These are phyloP conservation scores for Pseudopyricularia javanii DNA, from an alignment of 2,329 filamentous ascomycete genomes.

Conservation along the genomic window DNA sequence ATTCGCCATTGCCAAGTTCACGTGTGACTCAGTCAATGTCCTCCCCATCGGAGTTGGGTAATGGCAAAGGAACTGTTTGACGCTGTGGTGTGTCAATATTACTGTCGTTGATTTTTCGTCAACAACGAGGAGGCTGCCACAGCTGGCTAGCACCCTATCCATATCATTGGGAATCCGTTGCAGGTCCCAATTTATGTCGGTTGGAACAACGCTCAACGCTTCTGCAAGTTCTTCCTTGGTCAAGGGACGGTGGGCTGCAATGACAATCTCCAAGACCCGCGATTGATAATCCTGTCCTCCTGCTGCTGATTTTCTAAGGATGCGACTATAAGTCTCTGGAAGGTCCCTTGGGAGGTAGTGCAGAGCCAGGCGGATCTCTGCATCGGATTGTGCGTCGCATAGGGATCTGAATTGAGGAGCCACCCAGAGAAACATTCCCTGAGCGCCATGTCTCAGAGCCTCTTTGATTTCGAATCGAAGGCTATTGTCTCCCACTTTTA, in stretches of 20 bases:
- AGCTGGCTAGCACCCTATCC: conserved; percentile 12
- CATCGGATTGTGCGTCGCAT: conserved; percentile 21
- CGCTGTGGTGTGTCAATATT: conserved; percentile 20
- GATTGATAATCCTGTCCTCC: conserved; percentile 11
- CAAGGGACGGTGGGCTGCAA: conserved; percentile 16
- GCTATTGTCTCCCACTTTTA: conserved; percentile 7
- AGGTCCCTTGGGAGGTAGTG: conserved; percentile 17
- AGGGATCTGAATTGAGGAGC: conserved; percentile 20
- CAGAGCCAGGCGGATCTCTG: conserved; percentile 19
- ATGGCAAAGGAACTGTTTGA: conserved; percentile 21
- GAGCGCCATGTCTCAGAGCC: conserved; percentile 11
- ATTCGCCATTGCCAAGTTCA: conserved; percentile 12
- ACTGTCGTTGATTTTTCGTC: conserved; percentile 20
- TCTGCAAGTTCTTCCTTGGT: conserved; percentile 21
- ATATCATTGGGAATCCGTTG: conserved; percentile 13
- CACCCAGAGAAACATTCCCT: conserved; percentile 27
- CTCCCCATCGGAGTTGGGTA: too few relatives aligned
- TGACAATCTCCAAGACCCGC: conserved; percentile 18
- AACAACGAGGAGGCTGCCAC: conserved; percentile 19
- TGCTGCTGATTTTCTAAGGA: conserved; percentile 12
- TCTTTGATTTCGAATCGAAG: conserved; percentile 10
- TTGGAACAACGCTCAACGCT: conserved; percentile 21
- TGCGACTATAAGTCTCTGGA: conserved; percentile 16
- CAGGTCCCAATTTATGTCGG: conserved; percentile 14
- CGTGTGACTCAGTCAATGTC: too few relatives aligned